Base-by-base conservation (phyloP, 768 basidiomycete genomes). In the Mycena chlorophos region DNA sequence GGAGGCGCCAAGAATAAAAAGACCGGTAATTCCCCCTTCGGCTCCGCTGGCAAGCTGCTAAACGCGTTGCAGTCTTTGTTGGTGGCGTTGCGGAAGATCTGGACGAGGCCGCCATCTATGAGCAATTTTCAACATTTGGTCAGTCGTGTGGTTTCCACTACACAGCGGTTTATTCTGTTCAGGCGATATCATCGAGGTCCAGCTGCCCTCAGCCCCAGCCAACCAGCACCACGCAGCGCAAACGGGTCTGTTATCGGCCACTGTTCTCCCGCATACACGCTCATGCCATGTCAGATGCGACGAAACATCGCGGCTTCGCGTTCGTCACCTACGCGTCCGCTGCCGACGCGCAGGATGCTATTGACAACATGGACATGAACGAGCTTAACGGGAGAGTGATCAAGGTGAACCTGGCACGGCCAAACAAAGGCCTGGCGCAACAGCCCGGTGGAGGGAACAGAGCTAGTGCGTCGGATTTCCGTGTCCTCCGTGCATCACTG, bases 341-440 rank as follows among this genome's bases (percentile, higher is more conserved):
- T 8, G 80, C 82, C 22, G 93, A 96, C 71, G 94, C 96, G 4
- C 89, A 91, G 67, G 95, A 98, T 69, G 96, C 96, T 26, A 96
- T 98, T 57, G 96, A 98, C 78, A 98, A 98, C 74, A 98, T 94
- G 91, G 94, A 98, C 71, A 75, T 95, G 72, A 97, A 96, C 66
- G 94, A 95, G 68, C 77, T 91, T 55, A 80, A 76, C 48, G 92
- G 86, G 48, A 83, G 82, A 56, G 86, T 89, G 49, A 72, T 91
- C 58, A 90, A 87, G 74, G 93, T 87, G 47, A 96, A 91, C 68
- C 71, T 94, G 37, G 94, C 95, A 8, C 81, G 89, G 42, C 91
- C 92, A 4, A 83, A 86, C 77, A 94, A 89, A 67, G 81, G 80
- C 1, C 78, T 84, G 29, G 69, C 84, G 42, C 84, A 88, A 63